Conservation (phyloP, 257 asterid species). For the Capsicum pubescens region DNA sequence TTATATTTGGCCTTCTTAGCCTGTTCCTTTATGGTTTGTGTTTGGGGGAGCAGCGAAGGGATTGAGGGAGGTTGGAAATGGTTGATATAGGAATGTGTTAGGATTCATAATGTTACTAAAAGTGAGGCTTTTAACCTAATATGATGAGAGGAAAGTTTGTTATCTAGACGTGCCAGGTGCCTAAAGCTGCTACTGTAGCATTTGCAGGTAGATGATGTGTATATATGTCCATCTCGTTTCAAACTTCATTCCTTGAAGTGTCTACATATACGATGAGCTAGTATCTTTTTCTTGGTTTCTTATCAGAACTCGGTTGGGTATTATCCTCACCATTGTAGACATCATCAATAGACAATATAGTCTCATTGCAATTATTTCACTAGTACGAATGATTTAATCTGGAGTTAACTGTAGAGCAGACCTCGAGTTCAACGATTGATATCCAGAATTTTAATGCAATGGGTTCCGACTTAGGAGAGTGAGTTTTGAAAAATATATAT, state of each 20-base stretch:
- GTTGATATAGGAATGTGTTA: not conserved
- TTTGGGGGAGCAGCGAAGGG: not conserved
- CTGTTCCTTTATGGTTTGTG: not conserved
- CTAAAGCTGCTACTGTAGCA: not conserved
- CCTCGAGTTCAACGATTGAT: not conserved
- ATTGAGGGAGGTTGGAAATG: not conserved
- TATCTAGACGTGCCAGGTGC: not conserved
- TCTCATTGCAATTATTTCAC: not conserved
- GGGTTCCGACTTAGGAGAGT: too few relatives aligned
- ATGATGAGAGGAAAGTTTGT: constrained; percentile 14
- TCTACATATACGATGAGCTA: not conserved
- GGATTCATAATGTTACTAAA: not conserved
- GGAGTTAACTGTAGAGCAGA: not conserved
- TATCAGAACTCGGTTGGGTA: not conserved
- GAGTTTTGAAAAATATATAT: too few relatives aligned
- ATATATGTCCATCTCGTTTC: not conserved
- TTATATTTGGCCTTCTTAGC: not conserved
- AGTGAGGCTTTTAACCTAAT: constrained; percentile 18
- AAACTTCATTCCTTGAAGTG: not conserved
- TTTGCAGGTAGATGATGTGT: not conserved
- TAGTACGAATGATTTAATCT: not conserved
- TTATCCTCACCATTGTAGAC: not conserved
- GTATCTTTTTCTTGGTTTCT: not conserved
- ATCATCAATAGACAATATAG: not conserved
- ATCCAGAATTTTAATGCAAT: not conserved